Base-by-base conservation (phyloP, 2,329 filamentous ascomycete species). In the Cordyceps tenuipes region DNA sequence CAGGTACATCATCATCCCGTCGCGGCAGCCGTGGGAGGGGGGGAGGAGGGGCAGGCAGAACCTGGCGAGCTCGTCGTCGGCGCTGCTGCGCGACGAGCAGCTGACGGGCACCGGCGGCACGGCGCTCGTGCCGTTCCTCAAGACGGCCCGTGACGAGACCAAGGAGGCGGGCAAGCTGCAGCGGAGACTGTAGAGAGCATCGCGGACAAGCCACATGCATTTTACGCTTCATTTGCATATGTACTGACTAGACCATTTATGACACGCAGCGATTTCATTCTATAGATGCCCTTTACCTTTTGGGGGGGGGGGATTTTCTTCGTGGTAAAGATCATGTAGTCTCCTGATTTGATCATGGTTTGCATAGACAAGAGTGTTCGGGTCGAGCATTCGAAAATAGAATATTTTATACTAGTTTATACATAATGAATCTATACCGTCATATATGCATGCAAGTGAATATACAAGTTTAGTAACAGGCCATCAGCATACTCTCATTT, bases 41-140 rank as follows among this genome's bases (percentile, higher is more conserved):
- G 67, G 63, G 26, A 62, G 65, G 0, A 63, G 65, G 2, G n/a
- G n/a, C n/a, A 67, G 65, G 7, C 69, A 71, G 61, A 81, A 81
- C 61, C 65, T 81, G 57, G 76, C 78, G 0, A 80, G 76, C 29
- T 76, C 75, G 0, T 79, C 76, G 15, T 72, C 74, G 13, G 62
- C 57, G 8, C 53, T 65, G 19, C 71, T 69, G 55, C 65, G 66
- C 1, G 70, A 69, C 19, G 67, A 71, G 21, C 75, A 88, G 64
- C 76, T 96, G 47, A 87, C 87, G 0, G 93, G 93, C 0, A 97
- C 92, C 0, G 92, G 92, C 5, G 93, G 93, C 0, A 97, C 93
- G 0, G 85, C 87, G 0, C 73, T 97, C 57, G 88, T 97, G 61
- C 90, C 92, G 0, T 97, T 97, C 72, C 72, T 97, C 64, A 95